Percentiles rank a stretch among this genome's conserved stretches.
phyloP scores from a whole-genome alignment of 441 rosid species.

The Aquilaria agallochum region DNA sequence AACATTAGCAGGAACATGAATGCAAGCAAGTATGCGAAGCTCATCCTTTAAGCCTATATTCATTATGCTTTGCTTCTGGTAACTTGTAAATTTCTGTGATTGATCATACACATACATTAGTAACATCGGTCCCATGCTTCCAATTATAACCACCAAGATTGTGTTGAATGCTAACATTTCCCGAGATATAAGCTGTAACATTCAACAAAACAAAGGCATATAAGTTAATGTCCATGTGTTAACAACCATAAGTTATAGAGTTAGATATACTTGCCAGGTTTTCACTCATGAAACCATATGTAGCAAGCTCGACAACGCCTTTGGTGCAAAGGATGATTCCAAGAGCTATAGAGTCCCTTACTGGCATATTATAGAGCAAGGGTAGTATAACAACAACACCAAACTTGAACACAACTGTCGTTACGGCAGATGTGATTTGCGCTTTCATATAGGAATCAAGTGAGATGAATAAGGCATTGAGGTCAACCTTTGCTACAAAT shows the following conservation, averaged over 20 bases:
- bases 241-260: too few species aligned
- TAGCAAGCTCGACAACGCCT: neutral
- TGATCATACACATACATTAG: neutral
- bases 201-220: too few species aligned
- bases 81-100: neutral
- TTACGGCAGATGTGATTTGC: neutral
- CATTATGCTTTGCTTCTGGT: neutral
- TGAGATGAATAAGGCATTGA: too few species aligned
- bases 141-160: too few species aligned
- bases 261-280: constrained; percentile 7
- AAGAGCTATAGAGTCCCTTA: neutral
- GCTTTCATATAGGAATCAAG: neutral
- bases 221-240: too few species aligned
- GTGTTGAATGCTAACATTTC: too few species aligned
- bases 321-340: neutral
- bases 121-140: too few species aligned
- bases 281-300: constrained; percentile 8
- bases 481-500: too few species aligned
- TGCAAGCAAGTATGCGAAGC: constrained; percentile 39
- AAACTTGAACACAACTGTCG: constrained; percentile 6
- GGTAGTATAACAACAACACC: neutral
- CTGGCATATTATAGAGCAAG: neutral
- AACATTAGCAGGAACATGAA: constrained; percentile 33
- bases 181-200: too few species aligned
- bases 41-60: constrained; percentile 6